These are phyloP conservation scores for Penicillium verhagenii DNA, from an alignment of 495 filamentous ascomycete species.

Conservation along the genomic window DNA sequence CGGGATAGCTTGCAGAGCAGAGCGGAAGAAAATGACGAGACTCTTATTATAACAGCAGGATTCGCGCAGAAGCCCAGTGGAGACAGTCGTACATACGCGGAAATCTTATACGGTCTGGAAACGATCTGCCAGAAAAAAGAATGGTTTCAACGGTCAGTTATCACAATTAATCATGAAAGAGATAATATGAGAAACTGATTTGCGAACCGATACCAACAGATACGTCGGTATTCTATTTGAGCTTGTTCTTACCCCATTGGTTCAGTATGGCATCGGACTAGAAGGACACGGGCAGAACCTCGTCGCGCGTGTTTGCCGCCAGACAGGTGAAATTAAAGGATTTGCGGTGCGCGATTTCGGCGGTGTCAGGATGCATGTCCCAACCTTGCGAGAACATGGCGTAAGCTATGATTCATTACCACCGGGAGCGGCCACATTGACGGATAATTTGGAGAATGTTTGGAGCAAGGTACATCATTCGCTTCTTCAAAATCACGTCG, in stretches of 20 bases:
- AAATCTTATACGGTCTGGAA: constrained; percentile 12
- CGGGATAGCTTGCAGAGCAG: constrained; percentile 14
- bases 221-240: constrained; percentile 12
- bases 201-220: neutral
- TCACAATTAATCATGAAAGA: neutral
- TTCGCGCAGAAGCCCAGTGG: constrained; percentile 6
- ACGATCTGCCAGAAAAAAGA: constrained; percentile 8
- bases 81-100: constrained; percentile 7
- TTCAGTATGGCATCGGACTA: constrained; percentile 19
- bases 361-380: constrained; percentile 20
- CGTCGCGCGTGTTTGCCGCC: constrained; percentile 12
- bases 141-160: constrained; percentile 11
- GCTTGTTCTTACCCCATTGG: constrained; percentile 15
- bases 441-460: constrained; percentile 12
- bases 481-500: constrained; percentile 23
- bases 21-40: constrained; percentile 15
- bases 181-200: neutral
- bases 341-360: constrained; percentile 24
- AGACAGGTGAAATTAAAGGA: constrained; percentile 17
- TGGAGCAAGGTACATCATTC: constrained; percentile 27
- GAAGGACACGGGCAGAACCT: constrained; percentile 26
- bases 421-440: constrained; percentile 3
- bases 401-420: neutral
- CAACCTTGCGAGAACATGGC: constrained; percentile 12
- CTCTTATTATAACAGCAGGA: constrained; percentile 14